Base-by-base conservation (phyloP, 345 rosid species). In the Brassica rapa region DNA sequence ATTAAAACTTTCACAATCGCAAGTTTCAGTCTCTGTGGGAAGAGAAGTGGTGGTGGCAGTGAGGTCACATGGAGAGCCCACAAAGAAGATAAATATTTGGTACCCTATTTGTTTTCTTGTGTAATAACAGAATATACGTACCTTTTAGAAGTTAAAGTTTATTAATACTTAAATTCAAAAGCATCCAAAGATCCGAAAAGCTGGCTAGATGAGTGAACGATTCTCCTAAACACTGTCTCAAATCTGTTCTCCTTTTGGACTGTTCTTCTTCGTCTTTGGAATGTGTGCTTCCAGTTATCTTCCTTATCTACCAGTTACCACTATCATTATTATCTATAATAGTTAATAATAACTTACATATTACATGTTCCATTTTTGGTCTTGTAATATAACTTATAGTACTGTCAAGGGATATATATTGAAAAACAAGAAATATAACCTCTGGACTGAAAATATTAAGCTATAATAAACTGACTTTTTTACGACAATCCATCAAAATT, bases 31-130 rank as follows among this genome's bases (percentile, higher is more conserved):
- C 19, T 65, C 60, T 55, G 66, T 53, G 32, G 64, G 71, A 70
- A 56, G 76, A 39, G 81, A 78, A 49, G 67, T 41, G 25, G 83
- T 81, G 87, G 78, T 53, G 56, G 59, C 90, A 88, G 90, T 21
- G 82, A 83, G 80, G 82, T 86, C 94, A 87, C 94, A 86, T 88
- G 94, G 87, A 86, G 72, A 81, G 72, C 43, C 72, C 71, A 75
- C 83, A 81, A 73, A 73, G 80, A 76, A 62, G 74, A 61, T 72
- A 65, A 51, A 73, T 66, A 72, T 68, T 79, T 71, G 65, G 79
- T 83, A 84, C 68, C 59, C 29, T 56, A 29, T 71, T 78, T 78
- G 81, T 78, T 71, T 78, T 71, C 55, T 72, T 67, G 57, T 73
- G 43, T 72, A 33, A 49, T 80, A 86, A 82, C 83, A 83, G 85